Evolutionary conservation across 345 rosid genomes (phyloP).

Genomic region (Syzygium aromaticum): DNA sequence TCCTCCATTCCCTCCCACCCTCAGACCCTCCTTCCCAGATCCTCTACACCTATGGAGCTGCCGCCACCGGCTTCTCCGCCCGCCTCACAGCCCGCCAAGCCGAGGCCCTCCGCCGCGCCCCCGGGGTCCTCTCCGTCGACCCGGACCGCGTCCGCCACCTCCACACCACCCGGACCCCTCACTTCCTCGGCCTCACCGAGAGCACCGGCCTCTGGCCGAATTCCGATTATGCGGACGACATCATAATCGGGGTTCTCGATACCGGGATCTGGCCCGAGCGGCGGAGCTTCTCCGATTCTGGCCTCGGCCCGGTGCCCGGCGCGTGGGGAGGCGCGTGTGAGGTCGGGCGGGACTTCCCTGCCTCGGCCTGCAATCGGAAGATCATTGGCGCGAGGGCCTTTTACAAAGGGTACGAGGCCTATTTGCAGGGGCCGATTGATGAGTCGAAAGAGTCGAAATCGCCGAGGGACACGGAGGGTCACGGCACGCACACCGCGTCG

Average conservation of each 20-base stretch:
- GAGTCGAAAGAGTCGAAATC: slow-evolving; percentile 45
- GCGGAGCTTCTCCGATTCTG: slow-evolving; percentile 49
- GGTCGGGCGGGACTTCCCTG: slow-evolving; percentile 47
- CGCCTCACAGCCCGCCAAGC: slow-evolving; percentile 48
- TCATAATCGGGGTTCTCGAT: slow-evolving; percentile 73
- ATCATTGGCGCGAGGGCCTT: slow-evolving; percentile 79
- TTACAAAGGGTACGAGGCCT: slow-evolving; percentile 42
- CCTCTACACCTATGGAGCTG: slow-evolving; percentile 59
- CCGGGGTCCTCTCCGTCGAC: slow-evolving; percentile 53
- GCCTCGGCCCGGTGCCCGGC: slow-evolving; percentile 39
- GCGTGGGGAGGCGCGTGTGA: slow-evolving; percentile 71
- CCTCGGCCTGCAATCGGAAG: slow-evolving; percentile 59
- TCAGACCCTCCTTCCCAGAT: slow-evolving; percentile 43
- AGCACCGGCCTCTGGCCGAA: slow-evolving; percentile 58
- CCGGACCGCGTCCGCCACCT: slow-evolving; percentile 60
- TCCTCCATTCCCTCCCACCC: slow-evolving; percentile 49
- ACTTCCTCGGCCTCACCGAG: slow-evolving; percentile 61
- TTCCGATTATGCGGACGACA: slow-evolving; percentile 55
- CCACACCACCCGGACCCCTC: slow-evolving; percentile 81
- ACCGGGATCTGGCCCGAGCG: slow-evolving; percentile 89
- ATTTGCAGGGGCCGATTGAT: slow-evolving; percentile 21
- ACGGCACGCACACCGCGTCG: slow-evolving; percentile 86
- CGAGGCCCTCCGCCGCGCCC: slow-evolving; percentile 21
- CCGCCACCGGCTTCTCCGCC: slow-evolving; percentile 75
- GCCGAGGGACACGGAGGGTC: slow-evolving; percentile 82